Conservation (phyloP, 2,329 filamentous ascomycete species). For the Periglandula ipomoeae region DNA sequence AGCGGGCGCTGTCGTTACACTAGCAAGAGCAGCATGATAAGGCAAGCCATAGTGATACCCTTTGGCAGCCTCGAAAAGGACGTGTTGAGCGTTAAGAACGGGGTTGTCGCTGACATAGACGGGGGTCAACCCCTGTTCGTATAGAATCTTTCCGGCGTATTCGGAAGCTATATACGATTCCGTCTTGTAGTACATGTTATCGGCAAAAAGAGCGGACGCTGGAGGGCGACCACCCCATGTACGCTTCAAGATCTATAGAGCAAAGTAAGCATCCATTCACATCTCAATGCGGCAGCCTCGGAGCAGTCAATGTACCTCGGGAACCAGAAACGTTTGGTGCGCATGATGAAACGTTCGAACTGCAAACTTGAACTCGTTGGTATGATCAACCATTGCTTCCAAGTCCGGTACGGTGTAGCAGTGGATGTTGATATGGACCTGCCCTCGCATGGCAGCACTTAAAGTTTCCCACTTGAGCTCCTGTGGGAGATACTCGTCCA, state of each 20-base stretch:
- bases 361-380: constrained; percentile 61
- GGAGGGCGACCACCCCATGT: constrained; percentile 44
- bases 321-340: constrained; percentile 56
- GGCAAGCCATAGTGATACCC: constrained; percentile 50
- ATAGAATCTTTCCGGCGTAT: constrained; percentile 56
- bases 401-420: constrained; percentile 63
- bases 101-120: constrained; percentile 66
- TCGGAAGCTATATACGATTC: constrained; percentile 58
- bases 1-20: constrained; percentile 50
- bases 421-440: constrained; percentile 62
- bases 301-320: constrained; percentile 37
- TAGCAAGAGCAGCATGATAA: constrained; percentile 48
- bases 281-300: too few species aligned
- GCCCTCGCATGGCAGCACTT: constrained; percentile 52
- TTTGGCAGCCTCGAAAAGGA: constrained; percentile 56
- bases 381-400: constrained; percentile 60
- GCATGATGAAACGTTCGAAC: constrained; percentile 63
- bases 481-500: constrained; percentile 51
- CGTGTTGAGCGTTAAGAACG: constrained; percentile 59
- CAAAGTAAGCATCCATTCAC: constrained; percentile 1
- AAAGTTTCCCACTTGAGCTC: constrained; percentile 56
- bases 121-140: constrained; percentile 54
- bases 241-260: constrained; percentile 41
- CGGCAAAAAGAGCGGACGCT: constrained; percentile 57
- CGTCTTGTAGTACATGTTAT: constrained; percentile 65